Conservation (phyloP, 1,284 basidiomycete genomes). For the Cystobasidium sp. region DNA sequence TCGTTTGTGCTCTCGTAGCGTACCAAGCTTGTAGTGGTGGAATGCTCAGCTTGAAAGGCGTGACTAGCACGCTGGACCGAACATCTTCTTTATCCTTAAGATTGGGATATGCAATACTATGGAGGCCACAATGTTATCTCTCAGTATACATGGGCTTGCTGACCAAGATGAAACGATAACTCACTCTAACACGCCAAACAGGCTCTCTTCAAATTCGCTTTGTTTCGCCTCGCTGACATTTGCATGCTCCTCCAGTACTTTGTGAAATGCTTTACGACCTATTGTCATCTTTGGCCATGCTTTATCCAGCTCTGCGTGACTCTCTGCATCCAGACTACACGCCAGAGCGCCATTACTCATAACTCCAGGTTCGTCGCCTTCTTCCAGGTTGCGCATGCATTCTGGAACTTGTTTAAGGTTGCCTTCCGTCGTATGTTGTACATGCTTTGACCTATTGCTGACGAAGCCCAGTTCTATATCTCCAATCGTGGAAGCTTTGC, state of each 20-base stretch:
- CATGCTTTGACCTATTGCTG: conserved; percentile 46
- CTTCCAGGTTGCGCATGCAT: conserved; percentile 22
- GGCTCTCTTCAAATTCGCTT: conserved; percentile 26
- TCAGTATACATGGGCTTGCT: background rate
- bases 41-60: conserved; percentile 45
- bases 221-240: background rate
- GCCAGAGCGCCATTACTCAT: conserved; percentile 47
- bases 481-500: conserved; percentile 31
- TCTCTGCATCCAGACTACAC: conserved; percentile 15
- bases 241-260: background rate
- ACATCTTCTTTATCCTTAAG: conserved; percentile 48
- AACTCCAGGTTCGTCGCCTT: conserved; percentile 34
- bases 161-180: background rate
- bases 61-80: conserved; percentile 52
- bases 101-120: conserved; percentile 23
- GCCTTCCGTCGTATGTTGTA: background rate
- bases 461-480: conserved; percentile 46
- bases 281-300: conserved; percentile 51
- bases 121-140: background rate
- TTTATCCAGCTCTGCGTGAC: conserved; percentile 19
- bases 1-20: conserved; percentile 50
- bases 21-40: conserved; percentile 47
- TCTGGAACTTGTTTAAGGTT: conserved; percentile 14
- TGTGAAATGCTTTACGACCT: conserved; percentile 44
- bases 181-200: conserved; percentile 48